Percentiles rank a stretch among this genome's conserved stretches.
Evolutionary conservation across 495 filamentous ascomycete species (phyloP).

Genomic region (Tuber microsphaerosporum): DNA sequence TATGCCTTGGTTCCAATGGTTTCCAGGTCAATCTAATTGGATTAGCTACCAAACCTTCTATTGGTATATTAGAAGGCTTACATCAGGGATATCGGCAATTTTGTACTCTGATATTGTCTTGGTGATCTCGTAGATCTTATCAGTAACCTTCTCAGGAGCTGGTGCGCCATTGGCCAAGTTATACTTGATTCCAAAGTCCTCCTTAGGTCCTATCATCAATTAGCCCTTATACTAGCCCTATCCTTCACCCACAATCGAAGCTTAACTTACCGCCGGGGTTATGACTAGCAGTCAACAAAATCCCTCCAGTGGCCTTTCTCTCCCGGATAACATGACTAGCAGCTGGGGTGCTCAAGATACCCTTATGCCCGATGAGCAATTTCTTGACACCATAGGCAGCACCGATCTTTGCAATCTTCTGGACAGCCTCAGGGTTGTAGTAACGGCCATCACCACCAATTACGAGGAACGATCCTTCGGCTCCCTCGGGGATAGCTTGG

Average conservation of each 20-base stretch:
- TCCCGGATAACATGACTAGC: constrained; percentile 92
- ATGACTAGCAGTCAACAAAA: constrained; percentile 92
- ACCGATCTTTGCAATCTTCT: constrained; percentile 94
- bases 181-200: constrained; percentile 99
- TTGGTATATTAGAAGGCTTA: constrained; percentile 12
- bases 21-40: constrained; percentile 58
- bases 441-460: constrained; percentile 96
- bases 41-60: constrained; percentile 3
- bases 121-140: constrained; percentile 89
- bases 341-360: constrained; percentile 91
- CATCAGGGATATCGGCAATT: constrained; percentile 72
- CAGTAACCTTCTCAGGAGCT: constrained; percentile 88
- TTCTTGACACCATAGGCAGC: constrained; percentile 98
- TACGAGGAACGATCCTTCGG: constrained; percentile 77
- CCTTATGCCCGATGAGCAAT: constrained; percentile 88
- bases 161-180: constrained; percentile 93
- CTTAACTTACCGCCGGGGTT: constrained; percentile 81
- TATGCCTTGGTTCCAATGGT: constrained; percentile 77
- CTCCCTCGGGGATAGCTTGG: constrained; percentile 92
- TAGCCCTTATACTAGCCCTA: not conserved
- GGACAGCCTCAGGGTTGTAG: constrained; percentile 93
- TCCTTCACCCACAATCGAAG: not conserved
- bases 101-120: constrained; percentile 89
- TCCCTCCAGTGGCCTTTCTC: constrained; percentile 88
- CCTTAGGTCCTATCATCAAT: constrained; percentile 61